Evolutionary conservation across 306 rosid species (phyloP), one percentile per base, ranked within the genome.

Genomic region (Macrotyloma uniflorum): DNA sequence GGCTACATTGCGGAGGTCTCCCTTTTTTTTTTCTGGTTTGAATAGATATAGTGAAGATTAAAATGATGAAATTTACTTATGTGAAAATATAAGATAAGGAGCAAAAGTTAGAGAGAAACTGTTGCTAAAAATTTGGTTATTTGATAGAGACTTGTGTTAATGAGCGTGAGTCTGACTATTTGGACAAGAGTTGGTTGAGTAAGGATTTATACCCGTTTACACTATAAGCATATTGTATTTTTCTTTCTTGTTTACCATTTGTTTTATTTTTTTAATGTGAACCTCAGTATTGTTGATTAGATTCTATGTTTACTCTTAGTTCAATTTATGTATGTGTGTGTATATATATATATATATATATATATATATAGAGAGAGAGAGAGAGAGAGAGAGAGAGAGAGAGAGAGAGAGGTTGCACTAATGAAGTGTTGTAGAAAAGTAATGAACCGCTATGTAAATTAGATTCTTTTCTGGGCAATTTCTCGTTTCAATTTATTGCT

Each of bases 1-100:
- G 98, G 98, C 80, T 95, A 95, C 80, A 79, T 90, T 62, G 92
- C 98, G 46, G 87, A 87, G 97, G 98, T 88, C 57, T 77, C 47
- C 46, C 42, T 74, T 46, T 26, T 24, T 72, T 49, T 10, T 23
- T 35, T 8, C 5, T 23, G 33, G 3, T 40, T 54, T 43, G 6
- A 24, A 23, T 53, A 53, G 0, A 24, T 57, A 24, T 57, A 26
- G 18, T 5, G n/a, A 57, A 57, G 36, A 57, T 22, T 23, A 23
- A 28, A 55, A 55, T 23, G 32, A 55, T 22, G 35, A 13, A 5
- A 12, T 57, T 32, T 6, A 22, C 32, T 10, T 22, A 9, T 54
- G 10, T 33, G 33, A 55, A 57, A 12, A 11, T 57, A 57, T 4
- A 24, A 23, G 33, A 54, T 22, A 0, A 54, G 2, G 61, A 10